A percentile compares a stretch with the other conserved stretches of the same genome.
phyloP scores from a whole-genome alignment of 1,139 yeast genomes.

The Kurtzmaniella quercitrusa region DNA sequence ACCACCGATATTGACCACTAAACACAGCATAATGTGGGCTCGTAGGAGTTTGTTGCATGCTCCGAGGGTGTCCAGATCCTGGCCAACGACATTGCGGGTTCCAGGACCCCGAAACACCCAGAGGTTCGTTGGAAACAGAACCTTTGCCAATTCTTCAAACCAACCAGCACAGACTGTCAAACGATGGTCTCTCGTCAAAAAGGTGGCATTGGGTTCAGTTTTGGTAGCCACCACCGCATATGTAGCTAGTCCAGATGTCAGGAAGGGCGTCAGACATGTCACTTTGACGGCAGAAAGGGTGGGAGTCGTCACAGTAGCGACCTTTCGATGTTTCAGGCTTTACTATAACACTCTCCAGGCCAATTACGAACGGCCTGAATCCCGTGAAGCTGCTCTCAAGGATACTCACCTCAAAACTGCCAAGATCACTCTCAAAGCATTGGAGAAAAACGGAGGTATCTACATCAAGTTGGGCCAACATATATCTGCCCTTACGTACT shows the following conservation, averaged over 20 bases:
- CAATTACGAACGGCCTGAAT: constrained; percentile 44
- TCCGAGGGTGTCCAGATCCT: background rate
- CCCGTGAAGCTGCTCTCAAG: constrained; percentile 49
- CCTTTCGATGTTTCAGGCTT: constrained; percentile 55
- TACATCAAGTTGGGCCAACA: constrained; percentile 95
- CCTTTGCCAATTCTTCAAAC: background rate
- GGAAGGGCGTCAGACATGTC: constrained; percentile 23
- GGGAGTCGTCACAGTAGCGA: constrained; percentile 61
- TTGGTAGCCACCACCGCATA: constrained; percentile 18
- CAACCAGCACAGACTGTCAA: background rate
- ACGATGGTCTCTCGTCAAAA: background rate
- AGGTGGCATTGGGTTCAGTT: background rate
- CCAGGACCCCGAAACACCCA: background rate
- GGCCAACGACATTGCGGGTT: background rate
- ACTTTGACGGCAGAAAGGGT: constrained; percentile 50
- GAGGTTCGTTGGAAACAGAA: background rate
- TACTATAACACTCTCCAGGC: constrained; percentile 56
- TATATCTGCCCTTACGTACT: constrained; percentile 83
- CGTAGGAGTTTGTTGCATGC: background rate
- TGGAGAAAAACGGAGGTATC: constrained; percentile 85
- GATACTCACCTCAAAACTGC: constrained; percentile 73
- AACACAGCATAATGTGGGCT: background rate
- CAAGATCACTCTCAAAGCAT: constrained; percentile 66
- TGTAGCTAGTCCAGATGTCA: constrained; percentile 31
- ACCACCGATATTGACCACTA: background rate